Evolutionary conservation across 345 rosid species (phyloP).

Genomic region (Eucalyptus guilfoylei): DNA sequence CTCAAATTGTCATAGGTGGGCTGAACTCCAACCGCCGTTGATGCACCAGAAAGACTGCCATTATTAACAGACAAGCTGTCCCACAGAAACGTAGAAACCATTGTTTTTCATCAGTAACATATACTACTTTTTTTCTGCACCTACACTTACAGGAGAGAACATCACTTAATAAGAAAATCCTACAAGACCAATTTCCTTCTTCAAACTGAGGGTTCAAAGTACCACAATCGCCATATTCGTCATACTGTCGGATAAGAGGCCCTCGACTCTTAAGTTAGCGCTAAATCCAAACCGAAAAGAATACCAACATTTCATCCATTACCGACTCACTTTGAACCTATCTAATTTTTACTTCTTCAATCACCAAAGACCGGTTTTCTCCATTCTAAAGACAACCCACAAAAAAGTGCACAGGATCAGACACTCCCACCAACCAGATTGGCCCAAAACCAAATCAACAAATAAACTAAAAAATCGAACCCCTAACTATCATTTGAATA

Average conservation of each 20-base stretch:
- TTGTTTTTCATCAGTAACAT: not conserved
- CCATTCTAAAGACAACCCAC: not conserved
- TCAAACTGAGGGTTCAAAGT: not conserved
- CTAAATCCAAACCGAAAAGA: not conserved
- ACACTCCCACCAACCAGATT: not conserved
- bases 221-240: not conserved
- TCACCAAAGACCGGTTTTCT: not conserved
- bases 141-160: not conserved
- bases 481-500: not conserved
- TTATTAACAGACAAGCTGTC: conserved; percentile 43
- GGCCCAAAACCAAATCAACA: not conserved
- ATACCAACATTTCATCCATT: not conserved
- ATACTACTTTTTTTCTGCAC: not conserved
- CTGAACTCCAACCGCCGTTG: conserved; percentile 24
- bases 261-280: not conserved
- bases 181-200: not conserved
- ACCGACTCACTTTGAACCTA: not conserved
- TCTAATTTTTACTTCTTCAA: not conserved
- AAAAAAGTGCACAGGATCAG: not conserved
- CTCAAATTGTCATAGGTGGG: conserved; percentile 39
- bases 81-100: not conserved
- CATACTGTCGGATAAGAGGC: not conserved
- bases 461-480: not conserved
- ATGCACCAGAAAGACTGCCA: conserved; percentile 21
- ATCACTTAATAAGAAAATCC: not conserved